Conservation (phyloP, 176 grass and related monocot genomes). For the Pharus latifolius region DNA sequence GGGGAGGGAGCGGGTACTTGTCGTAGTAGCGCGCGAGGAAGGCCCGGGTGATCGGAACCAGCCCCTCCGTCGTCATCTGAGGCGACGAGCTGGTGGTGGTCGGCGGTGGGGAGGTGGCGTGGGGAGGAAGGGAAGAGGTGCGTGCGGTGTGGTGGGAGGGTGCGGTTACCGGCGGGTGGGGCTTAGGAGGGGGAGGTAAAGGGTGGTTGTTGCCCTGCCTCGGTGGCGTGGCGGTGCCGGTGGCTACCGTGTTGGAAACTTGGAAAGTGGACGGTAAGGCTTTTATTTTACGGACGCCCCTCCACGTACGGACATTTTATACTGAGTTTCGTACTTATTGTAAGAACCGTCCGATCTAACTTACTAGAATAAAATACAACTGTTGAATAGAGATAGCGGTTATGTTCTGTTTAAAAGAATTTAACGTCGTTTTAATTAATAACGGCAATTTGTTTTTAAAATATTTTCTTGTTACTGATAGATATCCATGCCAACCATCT, state of each 20-base stretch:
- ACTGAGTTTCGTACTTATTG: too few species aligned
- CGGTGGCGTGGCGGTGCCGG: background rate
- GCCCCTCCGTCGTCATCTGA: conserved; percentile 61
- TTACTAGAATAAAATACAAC: too few species aligned
- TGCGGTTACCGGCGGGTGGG: conserved; percentile 23
- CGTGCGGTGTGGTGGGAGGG: background rate
- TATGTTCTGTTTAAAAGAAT: too few species aligned
- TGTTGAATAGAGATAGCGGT: too few species aligned
- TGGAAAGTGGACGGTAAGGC: too few species aligned
- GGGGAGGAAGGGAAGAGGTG: background rate
- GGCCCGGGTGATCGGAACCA: conserved; percentile 87
- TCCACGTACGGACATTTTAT: too few species aligned
- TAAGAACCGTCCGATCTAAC: too few species aligned
- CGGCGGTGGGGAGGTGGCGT: conserved; percentile 5
- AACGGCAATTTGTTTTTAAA: too few species aligned
- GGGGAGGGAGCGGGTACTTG: conserved; percentile 43
- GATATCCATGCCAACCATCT: too few species aligned
- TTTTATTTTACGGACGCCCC: too few species aligned
- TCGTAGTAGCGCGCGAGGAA: conserved; percentile 89
- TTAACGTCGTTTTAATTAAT: too few species aligned
- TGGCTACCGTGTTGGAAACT: conserved; percentile 6
- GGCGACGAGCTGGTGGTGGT: background rate
- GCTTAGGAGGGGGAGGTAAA: background rate
- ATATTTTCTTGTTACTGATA: too few species aligned
- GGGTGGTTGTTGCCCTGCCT: background rate